A percentile compares a stretch with the other conserved stretches of the same genome.
phyloP scores from a whole-genome alignment of 2,329 filamentous ascomycete genomes.

The Aureobasidium sp. region DNA sequence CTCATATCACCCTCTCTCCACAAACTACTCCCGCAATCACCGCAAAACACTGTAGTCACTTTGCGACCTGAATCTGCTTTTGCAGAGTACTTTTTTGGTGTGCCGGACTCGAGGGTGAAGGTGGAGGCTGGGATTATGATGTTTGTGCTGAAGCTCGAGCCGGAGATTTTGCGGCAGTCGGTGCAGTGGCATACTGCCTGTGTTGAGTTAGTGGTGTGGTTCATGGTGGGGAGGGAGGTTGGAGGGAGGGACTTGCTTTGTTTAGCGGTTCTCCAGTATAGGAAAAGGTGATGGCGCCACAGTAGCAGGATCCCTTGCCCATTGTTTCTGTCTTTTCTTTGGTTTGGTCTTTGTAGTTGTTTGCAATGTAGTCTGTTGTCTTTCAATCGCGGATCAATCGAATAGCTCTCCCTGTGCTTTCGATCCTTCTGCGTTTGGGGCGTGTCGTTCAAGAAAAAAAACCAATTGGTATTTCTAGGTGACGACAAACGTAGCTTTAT shows the following conservation, averaged over 20 bases:
- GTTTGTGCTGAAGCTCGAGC: background rate
- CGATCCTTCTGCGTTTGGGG: no score
- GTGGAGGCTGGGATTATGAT: background rate
- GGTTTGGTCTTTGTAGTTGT: no score
- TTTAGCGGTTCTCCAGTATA: background rate
- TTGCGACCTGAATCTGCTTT: background rate
- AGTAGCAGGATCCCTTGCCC: conserved; percentile 2
- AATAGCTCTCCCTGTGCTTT: no score
- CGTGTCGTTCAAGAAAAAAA: no score
- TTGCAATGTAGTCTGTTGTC: no score
- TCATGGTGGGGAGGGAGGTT: background rate
- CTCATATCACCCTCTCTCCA: background rate
- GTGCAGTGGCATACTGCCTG: background rate
- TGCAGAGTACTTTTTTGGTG: background rate
- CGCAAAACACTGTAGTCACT: background rate
- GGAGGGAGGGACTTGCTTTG: background rate
- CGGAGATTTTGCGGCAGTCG: background rate
- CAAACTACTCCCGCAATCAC: background rate
- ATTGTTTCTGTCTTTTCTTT: background rate
- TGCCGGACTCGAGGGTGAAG: background rate
- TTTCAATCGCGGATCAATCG: no score
- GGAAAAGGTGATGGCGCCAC: background rate
- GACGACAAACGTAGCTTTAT: no score
- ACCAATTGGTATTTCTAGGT: no score
- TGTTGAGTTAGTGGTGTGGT: background rate